Base-by-base conservation (phyloP, 495 filamentous ascomycete genomes). In the Lasiosphaeria miniovina region DNA sequence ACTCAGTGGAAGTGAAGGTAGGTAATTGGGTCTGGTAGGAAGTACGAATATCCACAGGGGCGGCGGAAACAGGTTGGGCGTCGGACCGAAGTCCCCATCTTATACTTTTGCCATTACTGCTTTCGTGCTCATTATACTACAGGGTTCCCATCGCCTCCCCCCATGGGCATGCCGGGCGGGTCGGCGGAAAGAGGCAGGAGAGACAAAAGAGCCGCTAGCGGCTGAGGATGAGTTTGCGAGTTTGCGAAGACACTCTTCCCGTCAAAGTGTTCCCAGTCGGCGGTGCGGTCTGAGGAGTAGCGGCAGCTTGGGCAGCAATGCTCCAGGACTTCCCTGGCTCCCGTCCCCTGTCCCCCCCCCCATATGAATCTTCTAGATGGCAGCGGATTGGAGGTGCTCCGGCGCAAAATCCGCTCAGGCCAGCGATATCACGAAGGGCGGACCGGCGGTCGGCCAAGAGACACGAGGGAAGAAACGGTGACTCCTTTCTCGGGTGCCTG, bases 271-370 rank as follows among this genome's bases (percentile, higher is more conserved):
- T 17, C 14, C 43, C 4, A n/a, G 12, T 46, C 11, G 49, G 57
- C 45, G 61, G 36, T 62, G 46, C 58, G 14, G 54, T 46, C 43
- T 52, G 52, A 51, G 57, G 38, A 43, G 49, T 51, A 65, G 62
- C 58, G 61, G 65, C 63, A 61, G 45, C 61, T 80, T 80, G 77
- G 77, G 77, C 77, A 80, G 76, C 77, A 77, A 80, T 77, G 74
- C 75, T 75, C 71, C 69, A 63, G 60, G 60, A 55, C 65, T 24
- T 66, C 69, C 76, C 74, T 73, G 68, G 66, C 38, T 41, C 24
- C 24, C 24, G 24, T 24, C 24, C 24, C 24, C 7, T 41, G 38
- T 12, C 12, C 8, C 1, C 14, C 55, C 59, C 55, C 64, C 53
- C 52, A 32, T 54, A 57, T 38, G 36, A 63, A 48, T 38, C 57